A percentile compares a stretch with the other conserved stretches of the same genome.
Evolutionary conservation across 208 protist genomes (phyloP).

Genomic region (Strigomonas culicis): DNA sequence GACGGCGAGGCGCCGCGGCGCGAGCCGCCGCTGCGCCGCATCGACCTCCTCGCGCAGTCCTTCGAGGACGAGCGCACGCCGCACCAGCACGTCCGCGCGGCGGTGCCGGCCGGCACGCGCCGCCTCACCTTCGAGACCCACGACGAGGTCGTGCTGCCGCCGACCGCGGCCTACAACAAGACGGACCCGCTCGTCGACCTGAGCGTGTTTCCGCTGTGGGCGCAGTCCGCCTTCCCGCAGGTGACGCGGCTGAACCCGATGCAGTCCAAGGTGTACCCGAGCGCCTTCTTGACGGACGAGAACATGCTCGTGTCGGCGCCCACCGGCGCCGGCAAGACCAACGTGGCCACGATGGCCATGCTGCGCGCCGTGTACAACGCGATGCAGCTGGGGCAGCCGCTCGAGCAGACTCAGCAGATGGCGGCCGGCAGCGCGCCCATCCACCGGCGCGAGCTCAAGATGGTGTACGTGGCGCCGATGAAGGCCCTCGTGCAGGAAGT

Average conservation of each 20-base stretch:
- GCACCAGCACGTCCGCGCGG: constrained; percentile 57
- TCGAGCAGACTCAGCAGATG: constrained; percentile 17
- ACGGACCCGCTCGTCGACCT: constrained; percentile 29
- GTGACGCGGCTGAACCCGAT: constrained; percentile 94
- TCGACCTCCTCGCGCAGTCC: constrained; percentile 70
- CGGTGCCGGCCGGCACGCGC: constrained; percentile 68
- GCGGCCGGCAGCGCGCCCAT: constrained; percentile 2
- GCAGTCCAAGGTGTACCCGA: constrained; percentile 94
- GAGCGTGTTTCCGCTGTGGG: constrained; percentile 63
- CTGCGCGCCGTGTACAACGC: constrained; percentile 85
- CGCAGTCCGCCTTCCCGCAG: constrained; percentile 47
- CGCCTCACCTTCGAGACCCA: constrained; percentile 78
- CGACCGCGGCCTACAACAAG: constrained; percentile 47
- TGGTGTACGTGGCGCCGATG: constrained; percentile 99
- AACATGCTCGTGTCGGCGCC: constrained; percentile 99
- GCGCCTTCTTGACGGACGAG: constrained; percentile 91
- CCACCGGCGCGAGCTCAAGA: constrained; percentile 91
- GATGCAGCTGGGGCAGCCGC: constrained; percentile 11
- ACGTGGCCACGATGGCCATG: constrained; percentile 99
- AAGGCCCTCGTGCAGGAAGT: constrained; percentile 99
- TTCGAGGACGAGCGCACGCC: constrained; percentile 84
- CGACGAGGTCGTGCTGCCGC: constrained; percentile 80
- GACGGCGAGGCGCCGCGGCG: neutral
- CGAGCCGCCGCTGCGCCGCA: constrained; percentile 39
- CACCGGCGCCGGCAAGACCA: constrained; percentile 99